Percentiles rank a stretch among this genome's conserved stretches.
Evolutionary conservation across 495 filamentous ascomycete species (phyloP).

Genomic region (Stereocaulon alpinum): DNA sequence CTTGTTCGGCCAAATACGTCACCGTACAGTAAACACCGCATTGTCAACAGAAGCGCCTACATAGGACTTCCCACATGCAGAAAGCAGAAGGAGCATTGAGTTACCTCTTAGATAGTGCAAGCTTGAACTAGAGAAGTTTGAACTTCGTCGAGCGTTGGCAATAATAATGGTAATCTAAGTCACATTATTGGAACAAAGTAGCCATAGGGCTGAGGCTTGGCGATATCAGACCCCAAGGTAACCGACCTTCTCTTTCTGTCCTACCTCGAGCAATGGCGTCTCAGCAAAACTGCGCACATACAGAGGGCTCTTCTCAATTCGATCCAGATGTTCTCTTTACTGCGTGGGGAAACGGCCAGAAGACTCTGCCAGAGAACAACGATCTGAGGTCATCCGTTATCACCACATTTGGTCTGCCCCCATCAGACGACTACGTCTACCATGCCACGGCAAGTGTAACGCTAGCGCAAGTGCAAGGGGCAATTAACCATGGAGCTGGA

Average conservation of each 20-base stretch:
- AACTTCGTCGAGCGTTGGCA: too few species aligned
- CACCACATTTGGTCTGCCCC: slow-evolving; percentile 39
- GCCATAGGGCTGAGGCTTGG: slow-evolving; percentile 7
- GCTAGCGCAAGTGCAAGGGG: slow-evolving; percentile 43
- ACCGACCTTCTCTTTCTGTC: not conserved
- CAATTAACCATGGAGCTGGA: slow-evolving; percentile 34
- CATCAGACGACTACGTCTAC: slow-evolving; percentile 46
- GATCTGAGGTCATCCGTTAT: slow-evolving; percentile 40
- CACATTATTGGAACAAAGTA: not conserved
- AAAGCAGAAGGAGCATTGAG: not conserved
- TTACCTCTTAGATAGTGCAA: not conserved
- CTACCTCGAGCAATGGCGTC: not conserved
- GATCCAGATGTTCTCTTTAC: slow-evolving; percentile 30
- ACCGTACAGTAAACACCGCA: not conserved
- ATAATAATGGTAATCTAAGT: not conserved
- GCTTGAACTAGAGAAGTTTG: too few species aligned
- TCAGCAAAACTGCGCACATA: slow-evolving; percentile 3
- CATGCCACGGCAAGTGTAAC: slow-evolving; percentile 42
- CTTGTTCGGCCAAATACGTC: not conserved
- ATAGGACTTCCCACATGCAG: not conserved
- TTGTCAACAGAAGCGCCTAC: not conserved
- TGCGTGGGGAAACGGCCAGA: slow-evolving; percentile 24
- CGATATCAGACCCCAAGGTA: not conserved
- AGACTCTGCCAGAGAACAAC: slow-evolving; percentile 26
- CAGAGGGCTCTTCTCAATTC: slow-evolving; percentile 26